Evolutionary conservation across 345 rosid genomes (phyloP).

Genomic region (Cardamine occulta): DNA sequence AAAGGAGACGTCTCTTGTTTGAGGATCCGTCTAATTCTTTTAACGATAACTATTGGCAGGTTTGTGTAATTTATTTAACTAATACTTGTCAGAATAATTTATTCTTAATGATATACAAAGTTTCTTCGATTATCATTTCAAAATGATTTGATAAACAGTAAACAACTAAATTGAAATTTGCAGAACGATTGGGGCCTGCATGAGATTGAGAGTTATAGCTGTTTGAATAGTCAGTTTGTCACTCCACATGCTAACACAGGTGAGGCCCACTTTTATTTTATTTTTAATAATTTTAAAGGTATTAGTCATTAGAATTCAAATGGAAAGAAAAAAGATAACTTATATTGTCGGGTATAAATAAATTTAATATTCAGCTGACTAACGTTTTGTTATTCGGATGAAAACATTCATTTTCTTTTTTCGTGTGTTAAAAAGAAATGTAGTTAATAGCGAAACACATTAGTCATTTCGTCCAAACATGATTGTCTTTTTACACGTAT

Average conservation of each 20-base stretch:
- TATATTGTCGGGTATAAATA: neutral
- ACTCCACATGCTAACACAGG: constrained; percentile 46
- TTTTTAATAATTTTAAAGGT: neutral
- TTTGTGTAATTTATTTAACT: constrained; percentile 10
- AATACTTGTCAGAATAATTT: neutral
- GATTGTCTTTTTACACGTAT: neutral
- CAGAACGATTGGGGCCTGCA: constrained; percentile 69
- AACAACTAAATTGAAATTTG: neutral
- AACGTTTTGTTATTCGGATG: neutral
- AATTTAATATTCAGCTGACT: neutral
- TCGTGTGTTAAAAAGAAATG: neutral
- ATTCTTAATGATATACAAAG: neutral
- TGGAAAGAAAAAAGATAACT: neutral
- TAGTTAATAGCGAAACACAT: neutral
- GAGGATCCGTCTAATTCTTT: constrained; percentile 35
- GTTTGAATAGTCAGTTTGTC: constrained; percentile 46
- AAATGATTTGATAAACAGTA: constrained; percentile 26
- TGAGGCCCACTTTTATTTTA: constrained; percentile 30
- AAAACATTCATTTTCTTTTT: neutral
- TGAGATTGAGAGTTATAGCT: constrained; percentile 63
- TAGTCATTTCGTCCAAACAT: neutral
- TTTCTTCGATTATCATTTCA: constrained; percentile 23
- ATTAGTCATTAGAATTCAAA: neutral
- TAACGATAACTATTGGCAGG: constrained; percentile 25
- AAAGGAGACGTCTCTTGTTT: constrained; percentile 64